Percentiles rank a stretch among this genome's conserved stretches.
Conservation (phyloP, 108 stramenopile species). For the Chaetoceros muelleri region DNA sequence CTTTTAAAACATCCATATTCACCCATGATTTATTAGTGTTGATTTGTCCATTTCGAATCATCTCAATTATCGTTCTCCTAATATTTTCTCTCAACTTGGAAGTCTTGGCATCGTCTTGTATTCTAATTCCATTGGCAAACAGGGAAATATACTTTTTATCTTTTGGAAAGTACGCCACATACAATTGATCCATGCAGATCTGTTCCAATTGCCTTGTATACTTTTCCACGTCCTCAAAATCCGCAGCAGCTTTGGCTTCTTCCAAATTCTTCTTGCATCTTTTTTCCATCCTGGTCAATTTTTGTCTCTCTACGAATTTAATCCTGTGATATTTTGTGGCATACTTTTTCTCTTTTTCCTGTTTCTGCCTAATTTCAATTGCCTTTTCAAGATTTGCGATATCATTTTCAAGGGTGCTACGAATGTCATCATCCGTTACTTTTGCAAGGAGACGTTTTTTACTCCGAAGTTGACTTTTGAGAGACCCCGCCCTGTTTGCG, state of each 20-base stretch:
- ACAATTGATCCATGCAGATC: constrained; percentile 66
- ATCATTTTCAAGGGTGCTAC: constrained; percentile 31
- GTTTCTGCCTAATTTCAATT: constrained; percentile 17
- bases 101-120: constrained; percentile 38
- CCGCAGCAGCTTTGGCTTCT: constrained; percentile 8
- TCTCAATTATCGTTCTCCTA: constrained; percentile 36
- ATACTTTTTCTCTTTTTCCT: constrained; percentile 43
- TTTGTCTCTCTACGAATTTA: constrained; percentile 79
- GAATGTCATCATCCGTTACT: constrained; percentile 9
- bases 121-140: constrained; percentile 42
- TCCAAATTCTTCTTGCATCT: constrained; percentile 23
- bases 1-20: background rate
- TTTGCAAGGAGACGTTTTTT: constrained; percentile 49
- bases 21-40: background rate
- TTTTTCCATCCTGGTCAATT: constrained; percentile 49
- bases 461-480: constrained; percentile 56
- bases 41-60: constrained; percentile 7
- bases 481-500: constrained; percentile 27
- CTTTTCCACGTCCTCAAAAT: constrained; percentile 4
- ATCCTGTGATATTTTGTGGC: constrained; percentile 63
- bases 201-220: constrained; percentile 31
- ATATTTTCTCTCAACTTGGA: constrained; percentile 37
- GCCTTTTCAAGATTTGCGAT: constrained; percentile 26
- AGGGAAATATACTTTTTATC: constrained; percentile 64
- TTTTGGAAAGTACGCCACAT: constrained; percentile 63